Conservation (phyloP, 495 filamentous ascomycete species). For the Podospora didyma region DNA sequence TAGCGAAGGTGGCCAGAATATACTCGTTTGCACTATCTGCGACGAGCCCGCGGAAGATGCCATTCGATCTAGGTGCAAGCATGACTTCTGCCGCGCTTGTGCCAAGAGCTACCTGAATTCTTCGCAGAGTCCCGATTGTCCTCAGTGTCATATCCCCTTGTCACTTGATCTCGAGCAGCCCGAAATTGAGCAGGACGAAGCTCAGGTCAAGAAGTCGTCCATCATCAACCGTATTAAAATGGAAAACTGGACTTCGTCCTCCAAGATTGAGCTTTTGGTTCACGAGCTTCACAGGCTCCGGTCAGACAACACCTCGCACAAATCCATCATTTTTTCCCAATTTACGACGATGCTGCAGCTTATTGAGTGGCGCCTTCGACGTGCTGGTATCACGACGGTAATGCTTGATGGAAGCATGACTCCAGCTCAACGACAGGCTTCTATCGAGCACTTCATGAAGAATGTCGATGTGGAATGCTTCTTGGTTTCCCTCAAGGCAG, state of each 20-base stretch:
- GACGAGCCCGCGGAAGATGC: slow-evolving; percentile 94
- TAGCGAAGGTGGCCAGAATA: slow-evolving; percentile 78
- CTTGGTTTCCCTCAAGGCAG: slow-evolving; percentile 89
- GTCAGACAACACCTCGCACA: slow-evolving; percentile 84
- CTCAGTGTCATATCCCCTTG: slow-evolving; percentile 84
- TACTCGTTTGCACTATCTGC: slow-evolving; percentile 88
- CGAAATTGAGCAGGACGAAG: slow-evolving; percentile 83
- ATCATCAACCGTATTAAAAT: slow-evolving; percentile 98
- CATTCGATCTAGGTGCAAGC: slow-evolving; percentile 84
- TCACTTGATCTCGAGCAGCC: slow-evolving; percentile 91
- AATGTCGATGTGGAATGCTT: slow-evolving; percentile 91
- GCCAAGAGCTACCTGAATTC: slow-evolving; percentile 78
- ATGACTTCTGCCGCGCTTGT: slow-evolving; percentile 92
- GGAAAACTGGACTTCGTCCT: slow-evolving; percentile 95
- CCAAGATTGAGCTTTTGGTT: slow-evolving; percentile 94
- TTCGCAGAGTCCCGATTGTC: slow-evolving; percentile 75
- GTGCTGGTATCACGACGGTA: slow-evolving; percentile 93
- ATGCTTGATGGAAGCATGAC: slow-evolving; percentile 98
- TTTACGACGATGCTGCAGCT: slow-evolving; percentile 98
- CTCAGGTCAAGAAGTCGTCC: slow-evolving; percentile 79
- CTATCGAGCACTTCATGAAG: slow-evolving; percentile 90
- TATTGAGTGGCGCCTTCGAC: slow-evolving; percentile 91
- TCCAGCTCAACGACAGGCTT: slow-evolving; percentile 83
- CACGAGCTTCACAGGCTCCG: slow-evolving; percentile 87
- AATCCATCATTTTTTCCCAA: slow-evolving; percentile 95